A percentile compares a stretch with the other conserved stretches of the same genome.
These are phyloP conservation scores for Euptelea pleiosperma DNA, from an alignment of 164 flowering plant species.

Conservation along the genomic window DNA sequence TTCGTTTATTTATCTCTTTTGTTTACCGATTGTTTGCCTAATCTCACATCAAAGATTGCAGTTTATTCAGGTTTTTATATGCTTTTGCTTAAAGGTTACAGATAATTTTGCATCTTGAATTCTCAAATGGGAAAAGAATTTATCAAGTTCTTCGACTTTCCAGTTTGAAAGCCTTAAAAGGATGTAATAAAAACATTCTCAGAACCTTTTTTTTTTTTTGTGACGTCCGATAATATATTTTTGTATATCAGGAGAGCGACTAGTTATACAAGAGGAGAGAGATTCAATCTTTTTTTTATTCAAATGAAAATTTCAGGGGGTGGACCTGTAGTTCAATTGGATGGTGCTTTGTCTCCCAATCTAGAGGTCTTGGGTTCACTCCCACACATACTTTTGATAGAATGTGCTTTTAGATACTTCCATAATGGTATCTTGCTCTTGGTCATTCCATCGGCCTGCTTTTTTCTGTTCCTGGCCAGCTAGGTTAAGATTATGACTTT, in stretches of 20 bases:
- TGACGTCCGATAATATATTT: too few species aligned
- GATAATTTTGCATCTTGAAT: background rate
- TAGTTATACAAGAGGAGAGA: too few species aligned
- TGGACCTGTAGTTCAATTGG: too few species aligned
- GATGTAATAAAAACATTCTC: background rate
- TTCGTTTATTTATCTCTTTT: too few species aligned
- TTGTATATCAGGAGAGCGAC: too few species aligned
- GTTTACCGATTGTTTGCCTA: too few species aligned
- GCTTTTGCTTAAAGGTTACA: background rate
- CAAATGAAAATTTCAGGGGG: too few species aligned
- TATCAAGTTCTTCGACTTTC: background rate
- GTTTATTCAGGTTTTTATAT: slow-evolving; percentile 1
- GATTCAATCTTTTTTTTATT: too few species aligned
- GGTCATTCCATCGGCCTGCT: background rate
- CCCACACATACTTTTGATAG: background rate
- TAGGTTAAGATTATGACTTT: slow-evolving; percentile 1
- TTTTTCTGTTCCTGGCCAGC: background rate
- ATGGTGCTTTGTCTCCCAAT: too few species aligned
- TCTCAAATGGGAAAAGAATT: background rate
- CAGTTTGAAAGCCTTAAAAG: background rate
- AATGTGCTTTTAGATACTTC: background rate
- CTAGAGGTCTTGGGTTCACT: too few species aligned
- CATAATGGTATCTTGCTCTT: background rate
- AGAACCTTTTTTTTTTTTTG: too few species aligned
- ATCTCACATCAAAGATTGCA: background rate